Base-by-base conservation (phyloP, 2,329 filamentous ascomycete species). In the Phyllosticta capitalensis region DNA sequence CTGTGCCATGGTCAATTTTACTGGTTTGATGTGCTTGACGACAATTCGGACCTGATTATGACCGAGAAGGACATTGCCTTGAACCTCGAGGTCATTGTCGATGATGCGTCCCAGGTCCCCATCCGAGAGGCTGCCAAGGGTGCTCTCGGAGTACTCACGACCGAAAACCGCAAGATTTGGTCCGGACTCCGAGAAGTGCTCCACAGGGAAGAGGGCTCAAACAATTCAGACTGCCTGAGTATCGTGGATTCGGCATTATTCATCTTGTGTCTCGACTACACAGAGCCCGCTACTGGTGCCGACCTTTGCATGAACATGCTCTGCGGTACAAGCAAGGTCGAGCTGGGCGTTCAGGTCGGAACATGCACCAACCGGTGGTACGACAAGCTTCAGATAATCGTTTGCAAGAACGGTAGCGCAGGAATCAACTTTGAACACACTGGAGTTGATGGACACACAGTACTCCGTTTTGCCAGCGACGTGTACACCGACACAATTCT, bases 401-500 rank as follows among this genome's bases (percentile, higher is more conserved):
- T 99, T 55, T 97, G 94, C 80, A 95, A 96, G 77, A 99, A 97
- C 74, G 94, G 94, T 60, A 96, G 90, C 69, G 94, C 94, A 0
- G 94, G 94, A 5, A 97, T 99, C 83, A 99, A 99, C 76, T 97
- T 99, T 68, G 94, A 99, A 73, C 94, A 99, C 69, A 99, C 94
- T 0, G 94, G 94, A 65, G 92, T 99, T 5, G 94, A 99, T 68
- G 94, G 94, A 1, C 94, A 99, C 71, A 99, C 94, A 0, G 94
- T 99, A 21, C 82, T 99, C 57, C 87, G 94, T 5, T 97, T 99
- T 67, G 94, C 94, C 17, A 96, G 91, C 63, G 94, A 99, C 67
- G 80, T 99, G 17, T 99, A 96, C 73, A 97, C 94, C 0, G 94
- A 99, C 72, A 99, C 94, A 1, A 97, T 99, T 65, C 83, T 99